Percentiles rank a stretch among this genome's conserved stretches.
Evolutionary conservation across 768 basidiomycete species (phyloP).

Genomic region (Gloeopeniophorella convolvens): DNA sequence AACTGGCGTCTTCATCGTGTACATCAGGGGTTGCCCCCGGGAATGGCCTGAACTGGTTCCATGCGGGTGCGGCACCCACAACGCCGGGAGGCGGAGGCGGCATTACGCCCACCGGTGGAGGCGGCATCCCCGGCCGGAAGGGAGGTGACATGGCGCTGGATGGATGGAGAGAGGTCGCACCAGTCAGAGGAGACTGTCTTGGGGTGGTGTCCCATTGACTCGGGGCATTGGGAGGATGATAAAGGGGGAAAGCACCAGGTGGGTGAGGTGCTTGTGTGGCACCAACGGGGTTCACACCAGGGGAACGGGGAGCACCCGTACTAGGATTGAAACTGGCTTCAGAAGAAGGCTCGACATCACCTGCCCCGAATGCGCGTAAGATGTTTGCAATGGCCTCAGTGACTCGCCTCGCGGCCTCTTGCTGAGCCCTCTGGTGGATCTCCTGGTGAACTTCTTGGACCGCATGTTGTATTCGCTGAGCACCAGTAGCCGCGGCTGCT

Average conservation of each 20-base stretch:
- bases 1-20: not conserved
- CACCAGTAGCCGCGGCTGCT: constrained; percentile 31
- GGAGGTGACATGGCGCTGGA: not conserved
- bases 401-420: constrained; percentile 57
- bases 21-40: not conserved
- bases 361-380: constrained; percentile 45
- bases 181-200: not conserved
- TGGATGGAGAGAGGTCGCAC: not conserved
- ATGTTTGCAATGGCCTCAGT: constrained; percentile 57
- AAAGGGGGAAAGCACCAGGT: not conserved
- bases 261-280: not conserved
- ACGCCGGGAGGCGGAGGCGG: not conserved
- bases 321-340: not conserved
- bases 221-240: not conserved
- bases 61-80: not conserved
- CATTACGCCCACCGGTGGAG: not conserved
- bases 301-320: not conserved
- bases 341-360: not conserved
- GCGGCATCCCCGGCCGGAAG: not conserved
- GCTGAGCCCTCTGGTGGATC: constrained; percentile 45
- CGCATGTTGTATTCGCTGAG: no score
- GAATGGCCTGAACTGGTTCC: constrained; percentile 20
- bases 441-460: constrained; percentile 26
- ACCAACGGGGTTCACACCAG: not conserved
- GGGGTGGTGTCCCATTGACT: not conserved